Percentiles rank a stretch among this genome's conserved stretches.
Conservation (phyloP, 495 filamentous ascomycete species). For the Lineolata rhizophorae region DNA sequence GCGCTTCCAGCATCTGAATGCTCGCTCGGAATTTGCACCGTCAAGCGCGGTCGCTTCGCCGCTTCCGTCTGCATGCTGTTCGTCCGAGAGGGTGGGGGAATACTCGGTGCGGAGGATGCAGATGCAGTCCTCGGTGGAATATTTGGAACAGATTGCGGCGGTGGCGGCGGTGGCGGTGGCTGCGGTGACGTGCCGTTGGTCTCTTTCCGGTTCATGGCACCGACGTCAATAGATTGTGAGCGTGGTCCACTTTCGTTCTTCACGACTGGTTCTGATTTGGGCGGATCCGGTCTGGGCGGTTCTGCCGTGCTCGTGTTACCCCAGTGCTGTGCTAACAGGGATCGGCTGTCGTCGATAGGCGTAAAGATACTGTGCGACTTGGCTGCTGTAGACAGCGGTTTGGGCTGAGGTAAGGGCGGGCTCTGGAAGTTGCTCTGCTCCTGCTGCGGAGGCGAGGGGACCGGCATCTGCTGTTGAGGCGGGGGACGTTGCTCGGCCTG, state of each 20-base stretch:
- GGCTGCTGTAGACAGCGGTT: conserved; percentile 37
- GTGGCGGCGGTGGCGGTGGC: conserved; percentile 6
- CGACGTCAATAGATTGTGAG: conserved; percentile 43
- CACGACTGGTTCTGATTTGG: conserved; percentile 19
- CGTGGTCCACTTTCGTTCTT: conserved; percentile 23
- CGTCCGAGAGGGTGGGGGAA: conserved; percentile 43
- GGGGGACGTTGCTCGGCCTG: too few relatives aligned
- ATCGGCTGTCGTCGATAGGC: conserved; percentile 81
- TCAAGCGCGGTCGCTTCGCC: conserved; percentile 57
- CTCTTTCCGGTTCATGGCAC: conserved; percentile 23
- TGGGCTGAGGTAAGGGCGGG: conserved; percentile 29
- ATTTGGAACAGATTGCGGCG: conserved; percentile 7
- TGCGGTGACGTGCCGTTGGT: conserved; percentile 7
- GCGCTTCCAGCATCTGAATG: conserved; percentile 63
- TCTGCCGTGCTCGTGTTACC: conserved; percentile 32
- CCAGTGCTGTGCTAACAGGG: conserved; percentile 71
- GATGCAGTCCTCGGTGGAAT: conserved; percentile 12
- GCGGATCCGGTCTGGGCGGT: conserved; percentile 22
- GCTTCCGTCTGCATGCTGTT: conserved; percentile 37
- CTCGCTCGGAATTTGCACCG: conserved; percentile 86
- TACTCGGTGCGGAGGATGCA: conserved; percentile 11
- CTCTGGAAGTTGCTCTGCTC: conserved; percentile 26
- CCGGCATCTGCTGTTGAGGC: conserved; percentile 20
- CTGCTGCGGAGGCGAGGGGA: conserved; percentile 19
- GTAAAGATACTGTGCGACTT: conserved; percentile 92